Percentiles rank a stretch among this genome's conserved stretches.
Conservation (phyloP, 257 asterid genomes). For the Nicotiana obtusifolia region DNA sequence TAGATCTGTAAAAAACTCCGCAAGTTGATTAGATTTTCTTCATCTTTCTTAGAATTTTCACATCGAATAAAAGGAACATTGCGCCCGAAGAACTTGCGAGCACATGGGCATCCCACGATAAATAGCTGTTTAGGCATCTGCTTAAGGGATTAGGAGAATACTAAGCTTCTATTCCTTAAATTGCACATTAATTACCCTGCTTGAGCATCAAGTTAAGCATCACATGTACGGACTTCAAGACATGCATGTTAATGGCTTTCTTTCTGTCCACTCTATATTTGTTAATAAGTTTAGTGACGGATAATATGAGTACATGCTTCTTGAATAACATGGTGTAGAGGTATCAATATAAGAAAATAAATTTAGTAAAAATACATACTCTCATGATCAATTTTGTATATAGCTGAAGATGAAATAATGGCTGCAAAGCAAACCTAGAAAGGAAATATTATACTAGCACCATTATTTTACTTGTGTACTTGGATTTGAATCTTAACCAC, state of each 20-base stretch:
- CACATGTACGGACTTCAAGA: conserved; percentile 13
- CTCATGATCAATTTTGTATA: too few species aligned
- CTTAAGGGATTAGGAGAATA: background rate
- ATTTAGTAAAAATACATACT: too few species aligned
- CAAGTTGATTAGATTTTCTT: background rate
- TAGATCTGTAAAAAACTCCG: too few species aligned
- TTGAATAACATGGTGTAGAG: too few species aligned
- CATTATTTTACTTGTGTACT: too few species aligned
- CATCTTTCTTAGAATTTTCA: background rate
- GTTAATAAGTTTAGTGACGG: background rate
- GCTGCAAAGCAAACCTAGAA: too few species aligned
- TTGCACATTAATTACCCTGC: background rate
- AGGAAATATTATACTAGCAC: too few species aligned
- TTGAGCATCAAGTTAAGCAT: background rate
- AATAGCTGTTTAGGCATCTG: background rate
- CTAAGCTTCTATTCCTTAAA: background rate
- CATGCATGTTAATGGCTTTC: conserved; percentile 3
- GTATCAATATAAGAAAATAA: too few species aligned
- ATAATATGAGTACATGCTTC: too few species aligned
- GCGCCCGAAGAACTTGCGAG: background rate
- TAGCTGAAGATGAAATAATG: too few species aligned
- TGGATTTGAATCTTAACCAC: too few species aligned
- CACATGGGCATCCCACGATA: background rate
- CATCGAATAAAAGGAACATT: background rate
- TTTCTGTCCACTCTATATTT: background rate